A percentile compares a stretch with the other conserved stretches of the same genome.
Evolutionary conservation across 2,329 filamentous ascomycete species (phyloP).

Genomic region (Xylaria sp.): DNA sequence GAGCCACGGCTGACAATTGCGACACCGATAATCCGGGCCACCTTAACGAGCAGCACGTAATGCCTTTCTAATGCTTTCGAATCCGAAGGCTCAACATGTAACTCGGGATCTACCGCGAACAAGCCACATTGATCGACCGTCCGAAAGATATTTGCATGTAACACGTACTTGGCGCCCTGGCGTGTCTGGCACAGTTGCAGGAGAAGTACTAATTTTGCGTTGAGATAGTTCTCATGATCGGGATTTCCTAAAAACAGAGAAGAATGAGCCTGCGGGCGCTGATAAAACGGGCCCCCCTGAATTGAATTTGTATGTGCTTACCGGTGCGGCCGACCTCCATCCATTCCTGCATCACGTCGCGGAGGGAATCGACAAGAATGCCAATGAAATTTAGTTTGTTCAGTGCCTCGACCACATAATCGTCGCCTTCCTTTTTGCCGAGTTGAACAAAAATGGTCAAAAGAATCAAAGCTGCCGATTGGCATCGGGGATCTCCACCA

Average conservation of each 20-base stretch:
- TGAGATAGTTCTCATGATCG: constrained; percentile 62
- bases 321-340: constrained; percentile 65
- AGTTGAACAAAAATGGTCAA: constrained; percentile 80
- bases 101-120: constrained; percentile 90
- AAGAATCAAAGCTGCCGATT: constrained; percentile 87
- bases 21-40: constrained; percentile 83
- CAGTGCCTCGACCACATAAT: constrained; percentile 80
- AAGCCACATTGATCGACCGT: constrained; percentile 83
- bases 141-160: constrained; percentile 88
- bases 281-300: constrained; percentile 19
- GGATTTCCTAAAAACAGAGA: constrained; percentile 48
- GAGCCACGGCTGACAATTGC: constrained; percentile 83
- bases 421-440: constrained; percentile 75
- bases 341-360: constrained; percentile 79
- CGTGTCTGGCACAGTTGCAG: constrained; percentile 85
- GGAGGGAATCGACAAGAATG: constrained; percentile 88
- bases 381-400: constrained; percentile 90
- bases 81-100: constrained; percentile 81
- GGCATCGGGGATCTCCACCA: constrained; percentile 81
- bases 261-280: constrained; percentile 25
- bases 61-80: constrained; percentile 79
- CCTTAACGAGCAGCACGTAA: constrained; percentile 82
- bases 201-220: constrained; percentile 83
- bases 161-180: constrained; percentile 83
- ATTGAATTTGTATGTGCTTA: constrained; percentile 52